These are phyloP conservation scores for Beauveria rudraprayagi DNA, from an alignment of 2,329 filamentous ascomycete species.

Conservation along the genomic window DNA sequence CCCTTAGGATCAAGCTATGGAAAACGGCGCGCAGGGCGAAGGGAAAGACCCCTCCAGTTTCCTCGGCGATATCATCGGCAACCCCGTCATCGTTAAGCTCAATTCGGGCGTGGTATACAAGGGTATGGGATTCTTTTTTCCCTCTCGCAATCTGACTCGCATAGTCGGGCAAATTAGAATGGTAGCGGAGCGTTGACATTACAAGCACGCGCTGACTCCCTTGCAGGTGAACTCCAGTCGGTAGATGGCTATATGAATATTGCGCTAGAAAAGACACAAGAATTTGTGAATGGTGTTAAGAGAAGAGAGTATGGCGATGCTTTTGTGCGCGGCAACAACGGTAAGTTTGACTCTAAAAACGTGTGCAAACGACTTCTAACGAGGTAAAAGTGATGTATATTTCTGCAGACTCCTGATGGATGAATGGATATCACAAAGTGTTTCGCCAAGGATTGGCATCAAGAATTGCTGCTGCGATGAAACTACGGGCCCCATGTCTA, in stretches of 20 bases:
- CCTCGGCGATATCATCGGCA: conserved; percentile 87
- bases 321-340: conserved; percentile 94
- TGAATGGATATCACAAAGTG: neutral
- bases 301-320: conserved; percentile 84
- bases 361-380: neutral
- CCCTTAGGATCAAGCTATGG: conserved; percentile 44
- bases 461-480: too few species aligned
- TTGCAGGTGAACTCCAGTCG: conserved; percentile 80
- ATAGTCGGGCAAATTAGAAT: neutral
- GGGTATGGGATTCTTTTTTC: conserved; percentile 45
- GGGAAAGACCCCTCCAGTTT: conserved; percentile 92
- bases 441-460: too few species aligned
- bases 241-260: conserved; percentile 99
- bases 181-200: neutral
- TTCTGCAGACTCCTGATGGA: conserved; percentile 45
- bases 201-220: conserved; percentile 12
- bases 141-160: too few species aligned
- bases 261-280: conserved; percentile 88
- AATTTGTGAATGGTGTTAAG: conserved; percentile 80
- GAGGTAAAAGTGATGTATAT: conserved; percentile 59
- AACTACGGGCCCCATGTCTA: conserved; percentile 48
- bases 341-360: conserved; percentile 36
- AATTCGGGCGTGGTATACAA: conserved; percentile 99
- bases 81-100: conserved; percentile 89
- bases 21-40: conserved; percentile 65